Conservation (phyloP, 495 filamentous ascomycete species). For the Lophiostoma macrostomum region DNA sequence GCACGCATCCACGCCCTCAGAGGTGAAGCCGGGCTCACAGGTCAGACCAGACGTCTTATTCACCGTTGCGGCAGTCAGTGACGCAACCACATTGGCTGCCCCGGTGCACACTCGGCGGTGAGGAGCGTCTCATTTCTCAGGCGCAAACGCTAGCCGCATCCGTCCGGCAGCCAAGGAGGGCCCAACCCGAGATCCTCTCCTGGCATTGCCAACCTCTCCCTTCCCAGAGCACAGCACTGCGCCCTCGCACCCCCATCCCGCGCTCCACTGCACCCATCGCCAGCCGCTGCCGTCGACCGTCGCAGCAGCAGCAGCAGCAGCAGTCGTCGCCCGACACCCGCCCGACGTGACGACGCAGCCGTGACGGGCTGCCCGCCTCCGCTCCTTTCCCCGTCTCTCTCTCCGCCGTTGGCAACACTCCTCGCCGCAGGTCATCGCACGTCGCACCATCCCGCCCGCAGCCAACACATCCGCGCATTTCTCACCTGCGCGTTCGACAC, state of each 20-base stretch:
- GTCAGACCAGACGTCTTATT: too few relatives aligned
- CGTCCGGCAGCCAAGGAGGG: not conserved
- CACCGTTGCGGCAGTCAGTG: too few relatives aligned
- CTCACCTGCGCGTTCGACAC: slow-evolving; percentile 4
- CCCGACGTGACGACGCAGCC: too few relatives aligned
- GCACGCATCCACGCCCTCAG: too few relatives aligned
- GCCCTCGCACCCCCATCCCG: slow-evolving; percentile 9
- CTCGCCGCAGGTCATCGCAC: slow-evolving; percentile 25
- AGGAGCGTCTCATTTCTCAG: not conserved
- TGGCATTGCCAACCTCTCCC: slow-evolving; percentile 9
- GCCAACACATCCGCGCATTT: slow-evolving; percentile 7
- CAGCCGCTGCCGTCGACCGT: slow-evolving; percentile 1
- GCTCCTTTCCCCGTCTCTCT: slow-evolving; percentile 37
- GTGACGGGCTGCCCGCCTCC: slow-evolving; percentile 32
- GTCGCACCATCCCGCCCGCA: slow-evolving; percentile 33
- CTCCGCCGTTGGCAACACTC: slow-evolving; percentile 29
- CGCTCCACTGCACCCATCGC: slow-evolving; percentile 15
- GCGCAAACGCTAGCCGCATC: slow-evolving; percentile 8
- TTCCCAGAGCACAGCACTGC: not conserved
- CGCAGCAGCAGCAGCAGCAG: too few relatives aligned
- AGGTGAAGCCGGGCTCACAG: too few relatives aligned
- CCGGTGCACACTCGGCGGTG: not conserved
- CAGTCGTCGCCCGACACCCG: too few relatives aligned
- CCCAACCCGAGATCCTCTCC: slow-evolving; percentile 1
- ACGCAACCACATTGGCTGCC: not conserved